Percentiles rank a stretch among this genome's conserved stretches.
Evolutionary conservation across 1,284 basidiomycete genomes (phyloP).

Genomic region (Boletus smithii): DNA sequence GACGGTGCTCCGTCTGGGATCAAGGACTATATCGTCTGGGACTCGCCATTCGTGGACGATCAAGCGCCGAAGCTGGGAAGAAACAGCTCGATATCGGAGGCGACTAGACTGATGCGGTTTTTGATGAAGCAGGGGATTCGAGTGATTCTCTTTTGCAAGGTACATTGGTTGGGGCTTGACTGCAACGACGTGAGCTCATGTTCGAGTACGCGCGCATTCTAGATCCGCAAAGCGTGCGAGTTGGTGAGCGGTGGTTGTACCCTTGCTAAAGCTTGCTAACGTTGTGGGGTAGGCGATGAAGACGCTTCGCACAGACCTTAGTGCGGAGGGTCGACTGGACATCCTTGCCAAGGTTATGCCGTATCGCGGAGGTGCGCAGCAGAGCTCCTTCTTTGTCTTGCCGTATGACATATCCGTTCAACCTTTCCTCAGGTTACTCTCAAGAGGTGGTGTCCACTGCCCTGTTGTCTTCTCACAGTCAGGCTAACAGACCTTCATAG

Average conservation of each 20-base stretch:
- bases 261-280: neutral
- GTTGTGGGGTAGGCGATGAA: conserved; percentile 64
- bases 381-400: neutral
- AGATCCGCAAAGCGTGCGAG: conserved; percentile 83
- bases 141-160: conserved; percentile 88
- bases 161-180: conserved; percentile 25
- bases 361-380: conserved; percentile 71
- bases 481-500: conserved; percentile 35
- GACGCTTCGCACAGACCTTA: conserved; percentile 68
- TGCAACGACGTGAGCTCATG: neutral
- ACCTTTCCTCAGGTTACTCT: conserved; percentile 48
- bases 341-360: conserved; percentile 77
- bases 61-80: conserved; percentile 57
- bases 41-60: conserved; percentile 63
- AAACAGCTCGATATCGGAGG: conserved; percentile 66
- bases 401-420: neutral
- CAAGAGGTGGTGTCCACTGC: conserved; percentile 42
- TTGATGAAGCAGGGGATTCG: conserved; percentile 80
- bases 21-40: conserved; percentile 81
- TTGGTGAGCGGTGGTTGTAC: conserved; percentile 45
- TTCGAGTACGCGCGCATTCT: neutral
- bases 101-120: conserved; percentile 73
- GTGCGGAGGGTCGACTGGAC: conserved; percentile 73
- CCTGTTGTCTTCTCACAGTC: conserved; percentile 3
- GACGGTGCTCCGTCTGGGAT: conserved; percentile 83